Evolutionary conservation across 1,284 basidiomycete genomes (phyloP).

Genomic region (Volvariella surrecta): DNA sequence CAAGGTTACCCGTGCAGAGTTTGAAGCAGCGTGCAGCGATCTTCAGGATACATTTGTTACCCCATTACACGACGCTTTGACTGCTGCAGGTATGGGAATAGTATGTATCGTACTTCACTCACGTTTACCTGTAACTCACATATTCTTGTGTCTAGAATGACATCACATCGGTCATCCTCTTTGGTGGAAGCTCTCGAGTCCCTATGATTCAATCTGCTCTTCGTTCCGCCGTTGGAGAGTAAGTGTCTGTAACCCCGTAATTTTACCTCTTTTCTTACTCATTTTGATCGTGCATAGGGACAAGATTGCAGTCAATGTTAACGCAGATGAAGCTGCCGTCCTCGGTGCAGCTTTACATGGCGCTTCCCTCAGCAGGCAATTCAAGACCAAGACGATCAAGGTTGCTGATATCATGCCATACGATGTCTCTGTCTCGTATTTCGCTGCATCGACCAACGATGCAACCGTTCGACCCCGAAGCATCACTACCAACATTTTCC

Average conservation of each 20-base stretch:
- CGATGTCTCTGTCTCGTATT: constrained; percentile 73
- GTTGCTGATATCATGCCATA: constrained; percentile 67
- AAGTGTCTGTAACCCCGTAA: constrained; percentile 18
- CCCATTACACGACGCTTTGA: constrained; percentile 76
- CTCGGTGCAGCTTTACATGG: constrained; percentile 92
- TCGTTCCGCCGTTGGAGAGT: constrained; percentile 70
- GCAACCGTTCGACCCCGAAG: constrained; percentile 49
- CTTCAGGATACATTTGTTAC: constrained; percentile 54
- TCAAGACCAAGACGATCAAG: constrained; percentile 94
- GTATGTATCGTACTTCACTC: constrained; percentile 23
- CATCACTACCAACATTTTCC: constrained; percentile 71
- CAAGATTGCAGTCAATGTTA: constrained; percentile 89
- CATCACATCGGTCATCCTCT: constrained; percentile 84
- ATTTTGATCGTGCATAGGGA: constrained; percentile 35
- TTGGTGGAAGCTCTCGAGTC: constrained; percentile 84
- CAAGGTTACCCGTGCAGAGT: constrained; percentile 66
- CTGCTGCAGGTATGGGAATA: constrained; percentile 59
- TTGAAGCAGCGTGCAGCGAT: constrained; percentile 69
- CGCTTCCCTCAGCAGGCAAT: constrained; percentile 82
- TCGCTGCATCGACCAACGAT: constrained; percentile 46
- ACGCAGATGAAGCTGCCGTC: constrained; percentile 95
- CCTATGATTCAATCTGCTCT: constrained; percentile 89
- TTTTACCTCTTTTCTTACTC: constrained; percentile 5
- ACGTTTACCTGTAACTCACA: constrained; percentile 5
- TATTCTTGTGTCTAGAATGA: constrained; percentile 38